Evolutionary conservation across 1,139 yeast species (phyloP).

Genomic region (Lodderomyces jiufengensis): DNA sequence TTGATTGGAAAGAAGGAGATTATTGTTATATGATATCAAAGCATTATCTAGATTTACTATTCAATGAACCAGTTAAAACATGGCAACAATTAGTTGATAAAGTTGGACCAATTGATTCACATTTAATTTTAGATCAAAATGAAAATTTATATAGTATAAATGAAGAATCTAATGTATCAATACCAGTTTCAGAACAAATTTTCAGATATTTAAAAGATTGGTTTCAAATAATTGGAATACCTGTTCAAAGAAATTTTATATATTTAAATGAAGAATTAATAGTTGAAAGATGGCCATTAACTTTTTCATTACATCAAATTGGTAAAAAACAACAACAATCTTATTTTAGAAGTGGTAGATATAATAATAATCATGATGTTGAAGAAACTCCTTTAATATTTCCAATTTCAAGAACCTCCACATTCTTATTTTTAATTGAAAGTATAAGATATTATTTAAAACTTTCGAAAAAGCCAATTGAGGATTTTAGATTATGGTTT

Average conservation of each 20-base stretch:
- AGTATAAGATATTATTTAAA: conserved; percentile 21
- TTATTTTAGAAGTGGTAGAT: conserved; percentile 11
- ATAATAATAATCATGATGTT: conserved; percentile 11
- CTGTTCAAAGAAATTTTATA: conserved; percentile 48
- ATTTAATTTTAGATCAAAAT: conserved; percentile 25
- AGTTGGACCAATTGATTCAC: conserved; percentile 35
- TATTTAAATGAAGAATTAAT: conserved; percentile 37
- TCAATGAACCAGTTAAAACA: conserved; percentile 22
- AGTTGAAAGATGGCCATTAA: conserved; percentile 50
- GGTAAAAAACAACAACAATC: conserved; percentile 20
- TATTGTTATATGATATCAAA: conserved; percentile 36
- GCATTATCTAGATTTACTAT: conserved; percentile 25
- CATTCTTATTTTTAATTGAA: conserved; percentile 33
- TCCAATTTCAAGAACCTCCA: conserved; percentile 28
- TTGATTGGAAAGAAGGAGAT: conserved; percentile 32
- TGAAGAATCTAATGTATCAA: conserved; percentile 28
- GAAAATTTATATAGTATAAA: conserved; percentile 31
- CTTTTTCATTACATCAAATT: conserved; percentile 50
- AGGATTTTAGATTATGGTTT: conserved; percentile 38
- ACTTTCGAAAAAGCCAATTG: conserved; percentile 14
- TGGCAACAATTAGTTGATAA: conserved; percentile 23
- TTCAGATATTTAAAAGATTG: conserved; percentile 45
- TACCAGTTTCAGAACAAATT: conserved; percentile 35
- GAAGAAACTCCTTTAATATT: conserved; percentile 16
- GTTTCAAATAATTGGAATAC: conserved; percentile 50